A percentile compares a stretch with the other conserved stretches of the same genome.
These are phyloP conservation scores for Hypholoma fasciculare DNA, from an alignment of 768 basidiomycete genomes.

Conservation along the genomic window DNA sequence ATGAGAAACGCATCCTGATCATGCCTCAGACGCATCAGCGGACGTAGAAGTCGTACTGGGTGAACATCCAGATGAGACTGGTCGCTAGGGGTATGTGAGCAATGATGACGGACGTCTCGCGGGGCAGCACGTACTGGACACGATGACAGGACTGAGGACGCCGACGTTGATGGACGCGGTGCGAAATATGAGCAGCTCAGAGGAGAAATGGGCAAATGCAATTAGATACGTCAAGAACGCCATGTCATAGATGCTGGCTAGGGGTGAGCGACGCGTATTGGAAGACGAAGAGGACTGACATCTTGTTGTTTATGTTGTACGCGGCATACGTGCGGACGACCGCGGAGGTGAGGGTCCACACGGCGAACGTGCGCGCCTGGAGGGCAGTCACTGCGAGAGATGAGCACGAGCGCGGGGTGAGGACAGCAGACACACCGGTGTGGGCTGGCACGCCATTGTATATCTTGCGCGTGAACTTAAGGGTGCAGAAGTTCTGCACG, in stretches of 20 bases:
- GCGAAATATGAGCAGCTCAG: conserved; percentile 82
- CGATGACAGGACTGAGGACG: conserved; percentile 73
- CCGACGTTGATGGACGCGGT: conserved; percentile 64
- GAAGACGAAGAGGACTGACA: conserved; percentile 44
- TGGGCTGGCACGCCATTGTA: conserved; percentile 54
- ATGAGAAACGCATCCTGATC: neutral
- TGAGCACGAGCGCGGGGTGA: neutral
- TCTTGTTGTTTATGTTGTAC: conserved; percentile 81
- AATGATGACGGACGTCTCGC: neutral
- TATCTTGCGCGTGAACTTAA: conserved; percentile 74
- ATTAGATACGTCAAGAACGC: conserved; percentile 86
- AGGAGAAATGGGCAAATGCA: conserved; percentile 86
- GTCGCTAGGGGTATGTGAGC: conserved; percentile 14
- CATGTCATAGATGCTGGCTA: conserved; percentile 82
- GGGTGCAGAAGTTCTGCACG: conserved; percentile 76
- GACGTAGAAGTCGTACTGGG: conserved; percentile 82
- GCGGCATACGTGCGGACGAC: conserved; percentile 85
- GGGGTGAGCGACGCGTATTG: conserved; percentile 6
- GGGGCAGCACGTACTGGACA: conserved; percentile 67
- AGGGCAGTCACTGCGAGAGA: conserved; percentile 70
- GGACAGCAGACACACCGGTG: conserved; percentile 30
- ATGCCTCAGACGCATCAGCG: conserved; percentile 15
- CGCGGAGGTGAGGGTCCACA: conserved; percentile 89
- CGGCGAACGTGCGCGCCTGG: conserved; percentile 86
- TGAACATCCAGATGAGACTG: conserved; percentile 88